Evolutionary conservation across 169 alveolate genomes (phyloP).

Genomic region (Perkinsus marinus): DNA sequence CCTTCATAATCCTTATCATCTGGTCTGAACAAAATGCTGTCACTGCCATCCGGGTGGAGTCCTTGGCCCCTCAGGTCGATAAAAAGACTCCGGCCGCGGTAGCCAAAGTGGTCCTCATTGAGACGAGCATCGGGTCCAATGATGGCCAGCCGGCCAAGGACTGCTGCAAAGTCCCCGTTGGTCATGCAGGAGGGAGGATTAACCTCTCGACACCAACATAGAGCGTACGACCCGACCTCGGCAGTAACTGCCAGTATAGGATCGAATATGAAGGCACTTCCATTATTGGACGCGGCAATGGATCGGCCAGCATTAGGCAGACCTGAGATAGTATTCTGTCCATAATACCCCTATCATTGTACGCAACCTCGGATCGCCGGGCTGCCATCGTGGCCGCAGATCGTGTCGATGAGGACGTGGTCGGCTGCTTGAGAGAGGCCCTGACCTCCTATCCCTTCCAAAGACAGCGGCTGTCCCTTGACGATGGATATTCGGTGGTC

Average conservation of each 20-base stretch:
- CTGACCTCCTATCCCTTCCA: not conserved
- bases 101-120: not conserved
- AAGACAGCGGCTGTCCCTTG: not conserved
- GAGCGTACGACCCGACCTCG: not conserved
- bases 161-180: not conserved
- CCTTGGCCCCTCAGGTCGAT: not conserved
- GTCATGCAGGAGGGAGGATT: not conserved
- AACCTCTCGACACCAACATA: not conserved
- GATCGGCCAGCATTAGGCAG: not conserved
- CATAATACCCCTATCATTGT: too few species aligned
- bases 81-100: not conserved
- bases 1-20: not conserved
- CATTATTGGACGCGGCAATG: not conserved
- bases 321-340: not conserved
- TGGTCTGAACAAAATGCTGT: not conserved
- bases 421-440: not conserved
- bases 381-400: not conserved
- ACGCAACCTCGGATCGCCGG: not conserved
- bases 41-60: not conserved
- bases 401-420: not conserved
- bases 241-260: not conserved
- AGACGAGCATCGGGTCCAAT: not conserved
- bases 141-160: not conserved
- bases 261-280: not conserved
- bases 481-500: not conserved